phyloP scores from a whole-genome alignment of 192 early-diverging fungal species.

The Umbelopsis vinacea region DNA sequence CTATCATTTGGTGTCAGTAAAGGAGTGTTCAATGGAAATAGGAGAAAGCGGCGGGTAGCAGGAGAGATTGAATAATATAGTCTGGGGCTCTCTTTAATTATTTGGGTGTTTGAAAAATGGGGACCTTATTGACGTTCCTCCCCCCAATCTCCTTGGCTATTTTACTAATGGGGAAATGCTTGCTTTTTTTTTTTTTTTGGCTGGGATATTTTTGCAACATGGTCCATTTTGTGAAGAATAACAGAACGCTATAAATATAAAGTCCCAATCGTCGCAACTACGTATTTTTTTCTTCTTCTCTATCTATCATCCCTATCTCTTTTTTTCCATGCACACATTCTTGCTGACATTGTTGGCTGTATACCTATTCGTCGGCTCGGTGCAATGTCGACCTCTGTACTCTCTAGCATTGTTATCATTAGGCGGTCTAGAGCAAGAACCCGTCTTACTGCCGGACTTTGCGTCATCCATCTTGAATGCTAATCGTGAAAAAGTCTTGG shows the following conservation, averaged over 20 bases:
- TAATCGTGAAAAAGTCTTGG: not conserved
- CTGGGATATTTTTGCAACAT: too few species aligned
- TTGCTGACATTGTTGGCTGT: conserved; percentile 2
- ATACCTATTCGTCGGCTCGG: conserved; percentile 10
- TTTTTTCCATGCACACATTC: not conserved
- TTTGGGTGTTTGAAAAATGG: too few species aligned
- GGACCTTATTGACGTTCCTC: too few species aligned
- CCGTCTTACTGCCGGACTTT: conserved; percentile 5
- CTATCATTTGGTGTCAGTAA: too few species aligned
- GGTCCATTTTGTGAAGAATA: too few species aligned
- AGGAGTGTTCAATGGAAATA: too few species aligned
- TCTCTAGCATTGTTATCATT: conserved; percentile 9
- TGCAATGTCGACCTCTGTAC: conserved; percentile 14
- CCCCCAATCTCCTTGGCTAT: too few species aligned
- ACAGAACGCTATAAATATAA: not conserved
- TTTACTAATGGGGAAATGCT: too few species aligned
- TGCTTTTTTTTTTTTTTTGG: too few species aligned
- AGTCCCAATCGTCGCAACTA: not conserved
- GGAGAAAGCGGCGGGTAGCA: too few species aligned
- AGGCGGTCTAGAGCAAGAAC: conserved; percentile 13
- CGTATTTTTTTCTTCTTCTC: not conserved
- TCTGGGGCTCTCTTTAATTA: too few species aligned
- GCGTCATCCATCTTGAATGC: conserved; percentile 2
- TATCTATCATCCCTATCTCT: not conserved
- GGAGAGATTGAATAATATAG: too few species aligned